Evolutionary conservation across 108 stramenopile species (phyloP).

Genomic region (Stephanodiscus triporus): DNA sequence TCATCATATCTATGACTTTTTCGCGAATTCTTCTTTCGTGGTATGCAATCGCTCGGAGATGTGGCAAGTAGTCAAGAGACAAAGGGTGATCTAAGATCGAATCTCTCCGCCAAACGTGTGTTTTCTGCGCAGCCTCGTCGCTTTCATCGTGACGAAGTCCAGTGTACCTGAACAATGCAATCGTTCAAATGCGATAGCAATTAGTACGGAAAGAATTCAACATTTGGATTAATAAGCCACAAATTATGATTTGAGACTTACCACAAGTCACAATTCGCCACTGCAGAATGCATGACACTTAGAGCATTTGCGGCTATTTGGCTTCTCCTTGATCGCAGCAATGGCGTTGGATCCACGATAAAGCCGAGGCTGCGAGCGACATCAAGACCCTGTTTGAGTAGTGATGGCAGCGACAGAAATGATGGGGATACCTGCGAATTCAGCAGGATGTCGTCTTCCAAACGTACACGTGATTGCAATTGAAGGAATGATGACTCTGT

Average conservation of each 20-base stretch:
- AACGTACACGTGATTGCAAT: slow-evolving; percentile 13
- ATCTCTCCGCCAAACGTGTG: slow-evolving; percentile 12
- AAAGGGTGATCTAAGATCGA: slow-evolving; percentile 16
- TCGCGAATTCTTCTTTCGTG: slow-evolving; percentile 28
- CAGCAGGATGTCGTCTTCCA: slow-evolving; percentile 42
- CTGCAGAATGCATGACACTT: slow-evolving; percentile 4
- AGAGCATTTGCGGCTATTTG: slow-evolving; percentile 11
- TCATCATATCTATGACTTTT: slow-evolving; percentile 28
- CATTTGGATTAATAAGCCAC: not conserved
- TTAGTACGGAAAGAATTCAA: not conserved
- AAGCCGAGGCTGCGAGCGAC: not conserved
- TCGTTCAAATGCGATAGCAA: not conserved
- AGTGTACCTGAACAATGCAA: slow-evolving; percentile 19
- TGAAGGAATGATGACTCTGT: not conserved
- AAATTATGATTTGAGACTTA: not conserved
- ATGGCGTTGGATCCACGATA: not conserved
- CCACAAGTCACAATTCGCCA: slow-evolving; percentile 11
- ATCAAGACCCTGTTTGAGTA: slow-evolving; percentile 25
- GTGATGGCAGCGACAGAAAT: slow-evolving; percentile 13
- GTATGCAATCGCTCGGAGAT: slow-evolving; percentile 37
- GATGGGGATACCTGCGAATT: slow-evolving; percentile 11
- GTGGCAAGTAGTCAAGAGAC: slow-evolving; percentile 49
- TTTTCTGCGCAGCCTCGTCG: slow-evolving; percentile 9
- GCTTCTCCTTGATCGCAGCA: slow-evolving; percentile 16
- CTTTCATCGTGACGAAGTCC: slow-evolving; percentile 32